Evolutionary conservation across 768 basidiomycete genomes (phyloP).

Genomic region (Termitomyces sp.): DNA sequence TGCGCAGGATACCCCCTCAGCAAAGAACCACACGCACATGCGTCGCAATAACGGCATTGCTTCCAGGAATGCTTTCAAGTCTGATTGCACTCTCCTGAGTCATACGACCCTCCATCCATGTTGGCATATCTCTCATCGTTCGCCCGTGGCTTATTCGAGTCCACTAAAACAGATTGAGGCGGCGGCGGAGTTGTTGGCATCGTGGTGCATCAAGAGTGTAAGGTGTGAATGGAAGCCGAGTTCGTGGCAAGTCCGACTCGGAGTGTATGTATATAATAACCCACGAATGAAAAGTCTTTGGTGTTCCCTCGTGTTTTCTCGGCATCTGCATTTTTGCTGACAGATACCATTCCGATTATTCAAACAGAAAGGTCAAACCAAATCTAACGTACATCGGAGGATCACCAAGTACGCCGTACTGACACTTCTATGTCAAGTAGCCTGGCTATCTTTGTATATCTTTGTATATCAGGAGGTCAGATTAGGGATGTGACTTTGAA

Average conservation of each 20-base stretch:
- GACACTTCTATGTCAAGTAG: neutral
- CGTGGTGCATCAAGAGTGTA: neutral
- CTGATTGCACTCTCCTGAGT: neutral
- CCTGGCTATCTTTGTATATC: neutral
- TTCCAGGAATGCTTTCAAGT: neutral
- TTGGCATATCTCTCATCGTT: neutral
- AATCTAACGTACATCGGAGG: too few relatives aligned
- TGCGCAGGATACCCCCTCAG: neutral
- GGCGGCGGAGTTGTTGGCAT: neutral
- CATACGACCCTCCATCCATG: neutral
- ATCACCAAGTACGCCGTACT: neutral
- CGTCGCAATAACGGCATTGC: neutral
- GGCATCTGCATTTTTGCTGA: neutral
- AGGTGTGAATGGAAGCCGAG: neutral
- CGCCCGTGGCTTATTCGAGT: neutral
- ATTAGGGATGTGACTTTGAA: neutral
- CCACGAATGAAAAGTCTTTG: neutral
- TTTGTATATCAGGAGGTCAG: too few relatives aligned
- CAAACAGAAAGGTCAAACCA: neutral
- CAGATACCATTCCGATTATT: neutral
- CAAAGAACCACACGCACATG: neutral
- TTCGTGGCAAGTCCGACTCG: neutral
- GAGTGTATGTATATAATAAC: neutral
- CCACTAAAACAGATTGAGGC: neutral
- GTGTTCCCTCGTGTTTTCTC: neutral